A percentile compares a stretch with the other conserved stretches of the same genome.
phyloP scores from a whole-genome alignment of 2,329 filamentous ascomycete species.

The Graphilbum ipis-grandicollis region DNA sequence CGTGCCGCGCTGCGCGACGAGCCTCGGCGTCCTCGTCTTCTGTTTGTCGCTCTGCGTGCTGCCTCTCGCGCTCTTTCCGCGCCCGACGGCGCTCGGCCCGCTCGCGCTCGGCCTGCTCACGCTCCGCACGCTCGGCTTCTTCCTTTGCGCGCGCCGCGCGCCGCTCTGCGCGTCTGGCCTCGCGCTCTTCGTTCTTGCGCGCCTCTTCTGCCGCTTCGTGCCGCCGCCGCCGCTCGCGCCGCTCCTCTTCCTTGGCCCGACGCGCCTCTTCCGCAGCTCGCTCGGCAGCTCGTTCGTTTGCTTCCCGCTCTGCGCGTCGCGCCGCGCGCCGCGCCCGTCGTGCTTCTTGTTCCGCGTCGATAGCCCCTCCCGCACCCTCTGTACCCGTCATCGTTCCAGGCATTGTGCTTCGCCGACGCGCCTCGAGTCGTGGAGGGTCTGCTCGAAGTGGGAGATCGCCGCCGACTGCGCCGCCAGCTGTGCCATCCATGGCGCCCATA shows the following conservation, averaged over 20 bases:
- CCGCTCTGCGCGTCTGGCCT: conserved; percentile 25
- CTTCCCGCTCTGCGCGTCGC: conserved; percentile 32
- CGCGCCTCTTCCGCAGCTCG: conserved; percentile 37
- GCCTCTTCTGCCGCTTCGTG: conserved; percentile 38
- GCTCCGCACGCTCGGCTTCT: conserved; percentile 15
- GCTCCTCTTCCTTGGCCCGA: conserved; percentile 36
- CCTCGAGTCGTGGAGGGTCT: conserved; percentile 21
- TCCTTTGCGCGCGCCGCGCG: conserved; percentile 16
- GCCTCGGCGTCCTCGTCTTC: conserved; percentile 29
- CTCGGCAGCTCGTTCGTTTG: conserved; percentile 31
- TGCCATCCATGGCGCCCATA: too few relatives aligned
- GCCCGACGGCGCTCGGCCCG: conserved; percentile 31
- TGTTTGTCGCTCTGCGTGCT: conserved; percentile 19
- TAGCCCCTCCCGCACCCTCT: conserved; percentile 20
- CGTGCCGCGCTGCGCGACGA: conserved; percentile 25
- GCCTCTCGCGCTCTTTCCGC: conserved; percentile 26
- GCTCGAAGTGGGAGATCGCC: conserved; percentile 2
- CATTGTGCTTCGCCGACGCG: conserved; percentile 31
- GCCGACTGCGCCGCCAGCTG: too few relatives aligned
- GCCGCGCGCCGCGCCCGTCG: conserved; percentile 45
- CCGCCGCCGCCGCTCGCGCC: conserved; percentile 35
- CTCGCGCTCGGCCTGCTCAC: conserved; percentile 20
- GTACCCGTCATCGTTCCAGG: conserved; percentile 27
- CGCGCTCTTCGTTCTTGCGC: conserved; percentile 37
- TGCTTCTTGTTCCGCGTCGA: conserved; percentile 33